Evolutionary conservation across 2,329 filamentous ascomycete genomes (phyloP).

Genomic region (Fusarium verticillioides): DNA sequence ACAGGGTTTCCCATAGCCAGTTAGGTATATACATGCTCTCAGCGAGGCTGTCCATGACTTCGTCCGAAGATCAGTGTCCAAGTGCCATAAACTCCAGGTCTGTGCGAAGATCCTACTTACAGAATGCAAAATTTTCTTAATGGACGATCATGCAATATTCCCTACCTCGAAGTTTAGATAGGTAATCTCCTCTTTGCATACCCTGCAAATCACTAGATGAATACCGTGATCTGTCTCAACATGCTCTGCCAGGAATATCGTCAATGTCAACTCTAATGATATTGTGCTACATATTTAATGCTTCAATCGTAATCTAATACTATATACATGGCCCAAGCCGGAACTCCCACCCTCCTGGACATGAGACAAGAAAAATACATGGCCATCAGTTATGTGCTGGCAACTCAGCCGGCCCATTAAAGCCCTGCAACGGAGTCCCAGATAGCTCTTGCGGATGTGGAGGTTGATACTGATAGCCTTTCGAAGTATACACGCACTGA

Average conservation of each 20-base stretch:
- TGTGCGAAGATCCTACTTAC: background rate
- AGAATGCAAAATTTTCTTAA: background rate
- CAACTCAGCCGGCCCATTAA: slow-evolving; percentile 15
- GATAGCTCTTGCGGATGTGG: slow-evolving; percentile 19
- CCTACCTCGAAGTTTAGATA: background rate
- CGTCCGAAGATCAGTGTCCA: background rate
- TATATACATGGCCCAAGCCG: background rate
- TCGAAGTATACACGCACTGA: background rate
- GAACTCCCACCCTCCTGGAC: background rate
- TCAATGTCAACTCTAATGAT: background rate
- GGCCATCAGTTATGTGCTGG: slow-evolving; percentile 24
- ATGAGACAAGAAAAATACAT: background rate
- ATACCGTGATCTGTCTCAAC: background rate
- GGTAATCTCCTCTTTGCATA: background rate
- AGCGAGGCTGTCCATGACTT: background rate
- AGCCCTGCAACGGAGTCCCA: slow-evolving; percentile 12
- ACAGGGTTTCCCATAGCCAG: background rate
- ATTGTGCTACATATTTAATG: background rate
- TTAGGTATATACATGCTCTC: background rate
- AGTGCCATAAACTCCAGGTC: background rate
- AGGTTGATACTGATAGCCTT: background rate
- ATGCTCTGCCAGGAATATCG: background rate
- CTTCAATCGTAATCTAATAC: background rate
- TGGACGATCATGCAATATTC: background rate
- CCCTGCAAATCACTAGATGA: background rate